Conservation (phyloP, 176 grass and related monocot species). For the Tillandsia leiboldiana region DNA sequence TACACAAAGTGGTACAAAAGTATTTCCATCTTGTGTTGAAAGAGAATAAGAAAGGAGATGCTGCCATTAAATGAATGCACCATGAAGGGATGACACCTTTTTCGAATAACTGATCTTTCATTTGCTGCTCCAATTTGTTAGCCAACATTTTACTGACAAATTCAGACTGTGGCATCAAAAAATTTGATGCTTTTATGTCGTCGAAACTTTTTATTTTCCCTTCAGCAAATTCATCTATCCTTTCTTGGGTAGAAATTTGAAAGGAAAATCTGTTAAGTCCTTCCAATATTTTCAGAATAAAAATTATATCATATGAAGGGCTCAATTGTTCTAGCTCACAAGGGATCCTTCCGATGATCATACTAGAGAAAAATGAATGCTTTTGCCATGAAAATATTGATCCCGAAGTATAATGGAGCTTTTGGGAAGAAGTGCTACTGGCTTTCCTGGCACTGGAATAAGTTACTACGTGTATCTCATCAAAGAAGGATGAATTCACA, state of each 20-base stretch:
- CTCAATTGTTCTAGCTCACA: conserved; percentile 38
- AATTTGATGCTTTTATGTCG: conserved; percentile 30
- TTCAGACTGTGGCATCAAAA: conserved; percentile 35
- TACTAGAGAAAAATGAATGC: conserved; percentile 35
- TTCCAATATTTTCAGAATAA: conserved; percentile 56
- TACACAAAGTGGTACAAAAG: conserved; percentile 35
- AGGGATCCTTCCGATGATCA: conserved; percentile 35
- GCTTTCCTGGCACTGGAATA: conserved; percentile 29
- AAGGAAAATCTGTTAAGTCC: conserved; percentile 37
- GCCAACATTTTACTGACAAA: conserved; percentile 41
- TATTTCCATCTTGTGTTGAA: conserved; percentile 68
- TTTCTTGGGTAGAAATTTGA: conserved; percentile 35
- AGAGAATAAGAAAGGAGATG: conserved; percentile 52
- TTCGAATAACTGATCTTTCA: conserved; percentile 42
- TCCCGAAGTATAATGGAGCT: conserved; percentile 7
- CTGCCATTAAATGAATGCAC: conserved; percentile 37
- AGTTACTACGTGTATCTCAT: conserved; percentile 32
- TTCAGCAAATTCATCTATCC: conserved; percentile 45
- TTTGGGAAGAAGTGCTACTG: conserved; percentile 6
- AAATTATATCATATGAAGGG: conserved; percentile 36
- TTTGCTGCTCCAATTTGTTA: conserved; percentile 65
- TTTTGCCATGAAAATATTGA: conserved; percentile 22
- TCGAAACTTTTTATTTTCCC: conserved; percentile 27
- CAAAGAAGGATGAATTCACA: conserved; percentile 46
- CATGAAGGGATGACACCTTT: conserved; percentile 37